Conservation (phyloP, 352 stramenopile genomes). For the Phytophthora sp. region DNA sequence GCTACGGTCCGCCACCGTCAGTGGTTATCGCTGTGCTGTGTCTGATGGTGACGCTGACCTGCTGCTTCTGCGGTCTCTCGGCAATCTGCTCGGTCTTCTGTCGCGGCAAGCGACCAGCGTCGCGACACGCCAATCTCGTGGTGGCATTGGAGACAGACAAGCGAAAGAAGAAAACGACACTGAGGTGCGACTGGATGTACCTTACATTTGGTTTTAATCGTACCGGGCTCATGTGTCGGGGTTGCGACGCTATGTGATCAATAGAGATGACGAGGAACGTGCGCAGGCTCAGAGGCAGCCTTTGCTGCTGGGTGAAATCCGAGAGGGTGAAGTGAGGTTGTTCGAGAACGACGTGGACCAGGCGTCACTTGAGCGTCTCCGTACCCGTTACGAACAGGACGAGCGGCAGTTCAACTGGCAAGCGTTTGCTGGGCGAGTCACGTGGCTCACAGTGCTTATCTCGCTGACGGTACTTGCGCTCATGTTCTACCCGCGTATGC, state of each 20-base stretch:
- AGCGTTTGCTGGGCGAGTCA: conserved; percentile 57
- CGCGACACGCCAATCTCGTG: conserved; percentile 26
- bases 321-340: conserved; percentile 55
- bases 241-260: no score
- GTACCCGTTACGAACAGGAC: conserved; percentile 49
- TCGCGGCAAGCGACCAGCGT: conserved; percentile 31
- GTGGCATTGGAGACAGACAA: conserved; percentile 31
- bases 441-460: conserved; percentile 61
- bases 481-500: conserved; percentile 90
- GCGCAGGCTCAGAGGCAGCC: conserved; percentile 54
- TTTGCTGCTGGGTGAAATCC: conserved; percentile 52
- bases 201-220: conserved; percentile 4
- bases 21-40: conserved; percentile 87
- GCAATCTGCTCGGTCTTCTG: conserved; percentile 82
- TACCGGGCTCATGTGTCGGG: no score
- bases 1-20: conserved; percentile 79
- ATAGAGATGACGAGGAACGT: conserved; percentile 45
- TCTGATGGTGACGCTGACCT: conserved; percentile 81
- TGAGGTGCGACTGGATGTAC: conserved; percentile 19
- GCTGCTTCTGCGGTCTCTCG: conserved; percentile 79
- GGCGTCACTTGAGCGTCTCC: conserved; percentile 57
- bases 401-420: conserved; percentile 55
- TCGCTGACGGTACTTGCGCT: conserved; percentile 71
- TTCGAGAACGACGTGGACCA: conserved; percentile 72
- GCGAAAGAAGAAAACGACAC: conserved; percentile 34